These are phyloP conservation scores for Aspergillus brunneoviolaceus DNA, from an alignment of 2,329 filamentous ascomycete genomes.

Conservation along the genomic window DNA sequence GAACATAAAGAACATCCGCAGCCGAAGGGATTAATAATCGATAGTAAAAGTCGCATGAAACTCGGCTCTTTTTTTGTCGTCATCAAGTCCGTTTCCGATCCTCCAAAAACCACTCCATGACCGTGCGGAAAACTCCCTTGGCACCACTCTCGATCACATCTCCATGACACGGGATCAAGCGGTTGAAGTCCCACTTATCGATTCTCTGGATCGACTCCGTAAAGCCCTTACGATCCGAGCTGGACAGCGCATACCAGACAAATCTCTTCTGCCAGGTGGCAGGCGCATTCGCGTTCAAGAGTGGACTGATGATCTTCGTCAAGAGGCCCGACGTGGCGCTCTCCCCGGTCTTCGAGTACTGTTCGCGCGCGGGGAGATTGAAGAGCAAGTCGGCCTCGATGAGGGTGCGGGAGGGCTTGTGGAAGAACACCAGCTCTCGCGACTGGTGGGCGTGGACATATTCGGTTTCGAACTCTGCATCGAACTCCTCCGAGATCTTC, in stretches of 20 bases:
- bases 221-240: slow-evolving; percentile 65
- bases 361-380: slow-evolving; percentile 84
- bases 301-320: slow-evolving; percentile 55
- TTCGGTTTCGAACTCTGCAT: slow-evolving; percentile 80
- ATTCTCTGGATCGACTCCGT: slow-evolving; percentile 69
- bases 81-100: slow-evolving; percentile 28
- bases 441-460: slow-evolving; percentile 78
- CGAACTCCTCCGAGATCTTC: slow-evolving; percentile 73
- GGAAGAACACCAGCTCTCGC: slow-evolving; percentile 83
- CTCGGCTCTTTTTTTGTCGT: no score
- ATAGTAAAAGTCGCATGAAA: no score
- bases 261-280: slow-evolving; percentile 78
- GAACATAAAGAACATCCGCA: neutral
- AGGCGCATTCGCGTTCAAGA: slow-evolving; percentile 59
- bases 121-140: slow-evolving; percentile 72
- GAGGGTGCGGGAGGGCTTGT: slow-evolving; percentile 73
- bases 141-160: slow-evolving; percentile 76
- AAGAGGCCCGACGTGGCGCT: slow-evolving; percentile 57
- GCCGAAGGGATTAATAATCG: neutral
- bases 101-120: slow-evolving; percentile 78
- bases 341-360: slow-evolving; percentile 65
- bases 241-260: slow-evolving; percentile 71
- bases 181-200: slow-evolving; percentile 77
- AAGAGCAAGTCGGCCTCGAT: slow-evolving; percentile 91
- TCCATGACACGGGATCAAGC: slow-evolving; percentile 88